A percentile compares a stretch with the other conserved stretches of the same genome.
Evolutionary conservation across 805 yeast genomes (phyloP).

Genomic region (Yarrowia deformans): DNA sequence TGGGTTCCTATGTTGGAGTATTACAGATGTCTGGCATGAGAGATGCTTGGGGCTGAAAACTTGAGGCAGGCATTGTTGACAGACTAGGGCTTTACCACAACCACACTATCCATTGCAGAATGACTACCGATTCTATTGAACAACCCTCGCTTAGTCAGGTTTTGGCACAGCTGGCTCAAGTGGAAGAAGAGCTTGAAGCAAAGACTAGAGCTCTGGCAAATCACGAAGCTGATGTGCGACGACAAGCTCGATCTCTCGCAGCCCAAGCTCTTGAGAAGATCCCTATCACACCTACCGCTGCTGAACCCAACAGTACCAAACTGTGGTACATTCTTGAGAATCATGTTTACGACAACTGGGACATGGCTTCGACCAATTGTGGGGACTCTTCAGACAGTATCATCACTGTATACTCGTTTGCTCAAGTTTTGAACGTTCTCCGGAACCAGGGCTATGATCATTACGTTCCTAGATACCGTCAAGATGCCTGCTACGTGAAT

Average conservation of each 20-base stretch:
- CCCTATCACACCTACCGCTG: not conserved
- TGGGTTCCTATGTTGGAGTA: not conserved
- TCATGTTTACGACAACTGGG: not conserved
- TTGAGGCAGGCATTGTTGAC: too few relatives aligned
- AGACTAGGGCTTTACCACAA: too few relatives aligned
- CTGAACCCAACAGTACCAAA: not conserved
- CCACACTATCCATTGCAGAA: too few relatives aligned
- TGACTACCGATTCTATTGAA: too few relatives aligned
- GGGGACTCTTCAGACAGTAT: not conserved
- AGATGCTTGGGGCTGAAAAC: not conserved
- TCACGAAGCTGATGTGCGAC: not conserved
- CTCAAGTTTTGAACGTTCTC: not conserved
- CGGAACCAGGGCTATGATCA: not conserved
- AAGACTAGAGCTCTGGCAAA: not conserved
- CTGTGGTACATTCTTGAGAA: not conserved
- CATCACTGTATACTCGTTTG: not conserved
- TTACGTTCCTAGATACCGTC: not conserved
- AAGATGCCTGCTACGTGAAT: not conserved
- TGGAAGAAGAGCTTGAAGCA: not conserved
- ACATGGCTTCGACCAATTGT: not conserved
- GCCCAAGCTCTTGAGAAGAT: not conserved
- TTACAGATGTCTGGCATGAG: not conserved
- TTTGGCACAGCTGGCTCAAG: not conserved
- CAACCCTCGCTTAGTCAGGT: not conserved
- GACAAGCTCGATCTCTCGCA: not conserved